phyloP scores from a whole-genome alignment of 768 basidiomycete genomes.

The Pleurotus ostreatus region DNA sequence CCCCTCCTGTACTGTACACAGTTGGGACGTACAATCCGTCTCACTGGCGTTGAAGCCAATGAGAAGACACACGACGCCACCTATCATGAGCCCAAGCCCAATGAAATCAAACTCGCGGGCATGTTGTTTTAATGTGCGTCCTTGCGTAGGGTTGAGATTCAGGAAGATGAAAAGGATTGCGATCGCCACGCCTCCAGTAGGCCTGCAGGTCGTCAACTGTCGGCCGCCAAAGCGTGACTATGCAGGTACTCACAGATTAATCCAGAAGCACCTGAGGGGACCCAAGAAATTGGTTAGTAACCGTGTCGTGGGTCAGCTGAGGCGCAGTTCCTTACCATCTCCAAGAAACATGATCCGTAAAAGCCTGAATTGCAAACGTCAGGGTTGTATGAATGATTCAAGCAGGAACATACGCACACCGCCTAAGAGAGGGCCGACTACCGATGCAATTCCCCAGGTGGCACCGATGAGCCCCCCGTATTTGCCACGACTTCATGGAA shows the following conservation, averaged over 20 bases:
- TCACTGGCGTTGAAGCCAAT: conserved; percentile 74
- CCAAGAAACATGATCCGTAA: conserved; percentile 76
- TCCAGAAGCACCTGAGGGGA: conserved; percentile 61
- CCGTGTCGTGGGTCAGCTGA: not conserved
- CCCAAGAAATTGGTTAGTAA: conserved; percentile 7
- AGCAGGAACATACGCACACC: conserved; percentile 41
- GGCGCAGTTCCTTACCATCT: conserved; percentile 49
- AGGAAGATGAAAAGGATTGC: conserved; percentile 67
- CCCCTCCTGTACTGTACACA: not conserved
- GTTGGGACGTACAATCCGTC: conserved; percentile 47
- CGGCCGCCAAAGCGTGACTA: too few relatives aligned
- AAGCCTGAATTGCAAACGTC: conserved; percentile 34
- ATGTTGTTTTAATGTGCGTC: conserved; percentile 54
- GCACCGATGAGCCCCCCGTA: conserved; percentile 74
- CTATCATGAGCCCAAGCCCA: conserved; percentile 59
- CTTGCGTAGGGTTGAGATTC: conserved; percentile 72
- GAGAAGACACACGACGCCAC: conserved; percentile 63
- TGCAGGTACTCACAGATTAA: conserved; percentile 52
- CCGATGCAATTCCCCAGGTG: conserved; percentile 73
- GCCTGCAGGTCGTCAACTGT: conserved; percentile 32
- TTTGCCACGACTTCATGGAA: conserved; percentile 60
- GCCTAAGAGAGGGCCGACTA: conserved; percentile 77
- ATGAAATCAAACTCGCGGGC: conserved; percentile 67
- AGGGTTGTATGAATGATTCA: conserved; percentile 5
- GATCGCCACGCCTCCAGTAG: conserved; percentile 67